These are phyloP conservation scores for Ascochyta rabiei DNA, from an alignment of 2,329 filamentous ascomycete species.

Conservation along the genomic window DNA sequence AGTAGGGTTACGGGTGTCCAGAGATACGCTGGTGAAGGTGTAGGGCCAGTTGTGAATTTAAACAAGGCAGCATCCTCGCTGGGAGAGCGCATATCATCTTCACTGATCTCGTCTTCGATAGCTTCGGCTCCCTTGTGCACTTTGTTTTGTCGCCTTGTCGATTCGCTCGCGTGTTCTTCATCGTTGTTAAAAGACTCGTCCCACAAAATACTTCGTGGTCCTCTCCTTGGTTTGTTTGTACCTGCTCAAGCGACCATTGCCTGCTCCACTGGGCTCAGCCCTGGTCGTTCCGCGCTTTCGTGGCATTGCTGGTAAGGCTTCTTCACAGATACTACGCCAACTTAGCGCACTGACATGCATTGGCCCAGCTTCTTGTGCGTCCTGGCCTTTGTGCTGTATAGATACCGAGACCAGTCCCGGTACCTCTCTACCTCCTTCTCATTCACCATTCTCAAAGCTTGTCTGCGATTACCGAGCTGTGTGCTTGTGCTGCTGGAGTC, in stretches of 20 bases:
- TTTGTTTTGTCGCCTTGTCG: slow-evolving; percentile 20
- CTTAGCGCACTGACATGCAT: slow-evolving; percentile 27
- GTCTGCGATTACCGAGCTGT: background rate
- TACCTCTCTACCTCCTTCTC: slow-evolving; percentile 15
- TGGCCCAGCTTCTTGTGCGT: slow-evolving; percentile 20
- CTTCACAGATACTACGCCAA: slow-evolving; percentile 17
- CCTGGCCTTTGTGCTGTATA: slow-evolving; percentile 23
- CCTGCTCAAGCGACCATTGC: slow-evolving; percentile 31
- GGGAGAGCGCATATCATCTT: slow-evolving; percentile 5
- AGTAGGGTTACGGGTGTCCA: slow-evolving; percentile 24
- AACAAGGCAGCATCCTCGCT: slow-evolving; percentile 11
- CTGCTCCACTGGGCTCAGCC: slow-evolving; percentile 16
- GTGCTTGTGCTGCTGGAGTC: slow-evolving; percentile 1
- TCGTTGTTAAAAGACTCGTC: slow-evolving; percentile 19
- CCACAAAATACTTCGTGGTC: slow-evolving; percentile 30
- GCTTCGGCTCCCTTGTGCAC: slow-evolving; percentile 28
- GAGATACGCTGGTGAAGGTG: slow-evolving; percentile 17
- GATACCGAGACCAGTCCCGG: slow-evolving; percentile 23
- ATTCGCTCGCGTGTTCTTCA: slow-evolving; percentile 21
- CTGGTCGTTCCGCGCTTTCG: slow-evolving; percentile 26
- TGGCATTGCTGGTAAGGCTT: slow-evolving; percentile 34
- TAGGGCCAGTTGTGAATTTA: slow-evolving; percentile 24
- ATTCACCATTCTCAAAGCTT: slow-evolving; percentile 19
- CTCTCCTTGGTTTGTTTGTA: slow-evolving; percentile 41
- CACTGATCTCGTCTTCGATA: slow-evolving; percentile 16